Conservation (phyloP, 208 protist genomes). For the Trypanosoma lewisi region DNA sequence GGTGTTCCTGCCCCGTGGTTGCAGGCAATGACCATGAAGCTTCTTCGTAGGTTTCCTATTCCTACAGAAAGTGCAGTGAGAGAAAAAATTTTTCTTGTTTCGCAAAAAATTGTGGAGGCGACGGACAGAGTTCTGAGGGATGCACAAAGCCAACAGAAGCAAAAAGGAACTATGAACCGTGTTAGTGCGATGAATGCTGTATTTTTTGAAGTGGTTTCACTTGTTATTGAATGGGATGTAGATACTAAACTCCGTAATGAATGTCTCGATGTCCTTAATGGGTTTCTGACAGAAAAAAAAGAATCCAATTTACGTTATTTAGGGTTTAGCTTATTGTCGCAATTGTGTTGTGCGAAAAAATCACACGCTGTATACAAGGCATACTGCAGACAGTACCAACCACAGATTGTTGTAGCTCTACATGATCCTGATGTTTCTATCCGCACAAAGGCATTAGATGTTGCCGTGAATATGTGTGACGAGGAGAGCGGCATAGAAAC, state of each 20-base stretch:
- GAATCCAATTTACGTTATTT: conserved; percentile 92
- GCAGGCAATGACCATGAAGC: conserved; percentile 96
- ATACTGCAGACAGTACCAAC: conserved; percentile 90
- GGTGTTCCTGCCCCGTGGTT: conserved; percentile 97
- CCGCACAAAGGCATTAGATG: conserved; percentile 95
- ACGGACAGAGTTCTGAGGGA: conserved; percentile 89
- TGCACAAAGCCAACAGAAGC: conserved; percentile 74
- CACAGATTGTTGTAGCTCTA: conserved; percentile 89
- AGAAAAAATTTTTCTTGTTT: conserved; percentile 54
- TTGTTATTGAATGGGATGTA: conserved; percentile 90
- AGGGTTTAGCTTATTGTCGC: conserved; percentile 80
- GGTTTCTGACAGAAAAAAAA: conserved; percentile 89
- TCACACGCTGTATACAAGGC: conserved; percentile 65
- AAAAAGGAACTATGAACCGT: conserved; percentile 91
- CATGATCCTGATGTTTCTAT: conserved; percentile 97
- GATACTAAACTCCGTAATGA: conserved; percentile 79
- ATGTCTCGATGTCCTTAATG: conserved; percentile 77
- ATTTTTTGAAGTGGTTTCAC: conserved; percentile 96
- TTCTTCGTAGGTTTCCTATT: conserved; percentile 95
- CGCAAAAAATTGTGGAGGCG: conserved; percentile 82
- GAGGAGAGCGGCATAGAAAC: conserved; percentile 87
- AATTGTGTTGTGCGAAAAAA: conserved; percentile 27
- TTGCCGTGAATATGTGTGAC: conserved; percentile 98
- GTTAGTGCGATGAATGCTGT: conserved; percentile 97
- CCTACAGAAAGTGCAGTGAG: conserved; percentile 61